phyloP scores from a whole-genome alignment of 2,329 filamentous ascomycete genomes.

The Aspergillus sp. region DNA sequence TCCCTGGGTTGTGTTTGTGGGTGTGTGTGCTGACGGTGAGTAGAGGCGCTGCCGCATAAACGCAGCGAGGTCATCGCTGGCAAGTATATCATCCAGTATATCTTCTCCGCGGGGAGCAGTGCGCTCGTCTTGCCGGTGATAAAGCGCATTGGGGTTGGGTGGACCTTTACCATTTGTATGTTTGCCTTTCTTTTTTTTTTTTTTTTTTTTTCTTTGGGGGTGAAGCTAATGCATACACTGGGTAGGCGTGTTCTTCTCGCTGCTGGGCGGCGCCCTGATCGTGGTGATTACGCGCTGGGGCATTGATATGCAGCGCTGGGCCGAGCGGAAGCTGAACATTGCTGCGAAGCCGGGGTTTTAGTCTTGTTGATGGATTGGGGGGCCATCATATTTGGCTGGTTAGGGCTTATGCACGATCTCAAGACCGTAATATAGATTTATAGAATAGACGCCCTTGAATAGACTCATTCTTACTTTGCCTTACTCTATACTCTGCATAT shows the following conservation, averaged over 20 bases:
- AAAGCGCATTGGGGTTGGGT: slow-evolving; percentile 71
- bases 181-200: slow-evolving; percentile 39
- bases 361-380: background rate
- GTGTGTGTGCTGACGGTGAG: background rate
- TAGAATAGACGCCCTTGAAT: too few relatives aligned
- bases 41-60: slow-evolving; percentile 43
- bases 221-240: background rate
- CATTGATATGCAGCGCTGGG: slow-evolving; percentile 34
- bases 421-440: too few relatives aligned
- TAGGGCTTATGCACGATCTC: too few relatives aligned
- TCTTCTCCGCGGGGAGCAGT: slow-evolving; percentile 69
- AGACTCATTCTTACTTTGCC: too few relatives aligned
- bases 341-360: slow-evolving; percentile 12
- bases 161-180: slow-evolving; percentile 71
- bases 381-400: too few relatives aligned
- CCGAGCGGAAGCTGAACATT: slow-evolving; percentile 24
- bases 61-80: slow-evolving; percentile 75
- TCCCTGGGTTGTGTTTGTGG: background rate
- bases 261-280: slow-evolving; percentile 28
- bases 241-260: slow-evolving; percentile 27
- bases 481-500: too few relatives aligned
- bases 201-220: slow-evolving; percentile 27
- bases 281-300: slow-evolving; percentile 30
- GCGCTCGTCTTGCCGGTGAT: slow-evolving; percentile 72
- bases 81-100: slow-evolving; percentile 76